Conservation (phyloP, 2,329 filamentous ascomycete species). For the Hypoxylon sp. region DNA sequence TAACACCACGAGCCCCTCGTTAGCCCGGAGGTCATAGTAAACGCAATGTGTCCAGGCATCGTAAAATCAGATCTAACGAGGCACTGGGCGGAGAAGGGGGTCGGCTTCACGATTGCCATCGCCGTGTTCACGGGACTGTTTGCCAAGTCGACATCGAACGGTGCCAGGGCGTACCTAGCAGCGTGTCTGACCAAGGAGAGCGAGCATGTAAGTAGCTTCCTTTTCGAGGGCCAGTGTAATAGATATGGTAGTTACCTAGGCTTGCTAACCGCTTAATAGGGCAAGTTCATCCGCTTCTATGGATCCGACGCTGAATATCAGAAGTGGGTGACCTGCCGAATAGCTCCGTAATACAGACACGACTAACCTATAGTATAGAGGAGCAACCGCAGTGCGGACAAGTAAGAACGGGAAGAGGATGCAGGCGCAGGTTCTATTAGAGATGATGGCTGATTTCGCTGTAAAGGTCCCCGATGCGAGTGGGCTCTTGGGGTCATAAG, state of each 20-base stretch:
- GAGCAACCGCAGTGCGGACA: slow-evolving; percentile 28
- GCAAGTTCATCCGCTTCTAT: slow-evolving; percentile 46
- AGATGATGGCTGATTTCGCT: slow-evolving; percentile 43
- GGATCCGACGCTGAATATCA: slow-evolving; percentile 38
- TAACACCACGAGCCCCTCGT: neutral
- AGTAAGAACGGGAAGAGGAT: slow-evolving; percentile 38
- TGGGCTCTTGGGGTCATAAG: slow-evolving; percentile 8
- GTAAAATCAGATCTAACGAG: slow-evolving; percentile 42
- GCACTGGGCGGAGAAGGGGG: slow-evolving; percentile 24
- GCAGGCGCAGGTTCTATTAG: slow-evolving; percentile 42
- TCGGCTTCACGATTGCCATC: slow-evolving; percentile 16
- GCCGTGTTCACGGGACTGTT: slow-evolving; percentile 35
- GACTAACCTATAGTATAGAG: slow-evolving; percentile 20
- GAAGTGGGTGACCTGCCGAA: slow-evolving; percentile 31
- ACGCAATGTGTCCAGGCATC: slow-evolving; percentile 47
- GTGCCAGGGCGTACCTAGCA: slow-evolving; percentile 45
- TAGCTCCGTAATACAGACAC: neutral
- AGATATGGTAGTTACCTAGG: neutral
- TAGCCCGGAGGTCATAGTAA: slow-evolving; percentile 48
- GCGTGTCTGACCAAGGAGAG: slow-evolving; percentile 40
- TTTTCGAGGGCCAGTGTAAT: neutral
- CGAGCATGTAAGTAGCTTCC: slow-evolving; percentile 41
- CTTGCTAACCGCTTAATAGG: slow-evolving; percentile 31
- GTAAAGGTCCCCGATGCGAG: slow-evolving; percentile 40
- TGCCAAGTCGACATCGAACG: slow-evolving; percentile 44